Evolutionary conservation across 371 early-diverging fungal genomes (phyloP).

Genomic region (Mortierella sp.): DNA sequence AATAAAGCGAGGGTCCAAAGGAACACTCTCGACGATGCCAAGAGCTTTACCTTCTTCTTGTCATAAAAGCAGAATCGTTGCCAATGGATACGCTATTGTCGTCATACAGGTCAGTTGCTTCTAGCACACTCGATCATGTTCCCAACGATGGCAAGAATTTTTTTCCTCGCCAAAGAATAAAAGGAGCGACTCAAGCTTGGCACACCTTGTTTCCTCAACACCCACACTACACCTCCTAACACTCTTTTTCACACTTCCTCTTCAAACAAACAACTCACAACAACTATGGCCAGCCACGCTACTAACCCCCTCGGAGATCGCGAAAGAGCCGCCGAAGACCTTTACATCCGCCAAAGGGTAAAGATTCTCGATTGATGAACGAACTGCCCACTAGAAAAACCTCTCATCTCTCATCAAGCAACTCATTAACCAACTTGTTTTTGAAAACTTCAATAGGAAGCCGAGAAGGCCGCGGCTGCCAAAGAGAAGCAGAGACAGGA

Average conservation of each 20-base stretch:
- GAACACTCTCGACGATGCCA: neutral
- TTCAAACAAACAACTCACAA: neutral
- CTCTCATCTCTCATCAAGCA: neutral
- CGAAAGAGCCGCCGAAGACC: conserved; percentile 33
- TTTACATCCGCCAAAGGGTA: conserved; percentile 48
- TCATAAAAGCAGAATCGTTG: neutral
- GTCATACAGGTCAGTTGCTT: neutral
- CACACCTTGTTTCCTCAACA: neutral
- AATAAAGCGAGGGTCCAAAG: neutral
- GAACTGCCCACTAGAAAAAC: neutral
- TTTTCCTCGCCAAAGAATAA: neutral
- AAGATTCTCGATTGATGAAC: neutral
- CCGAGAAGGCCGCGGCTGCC: conserved; percentile 42
- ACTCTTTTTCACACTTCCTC: neutral
- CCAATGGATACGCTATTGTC: neutral
- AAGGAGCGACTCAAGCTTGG: neutral
- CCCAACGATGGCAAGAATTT: neutral
- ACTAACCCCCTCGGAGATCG: conserved; percentile 35
- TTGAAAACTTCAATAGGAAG: conserved; percentile 19
- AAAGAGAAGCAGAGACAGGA: conserved; percentile 34
- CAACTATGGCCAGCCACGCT: conserved; percentile 14
- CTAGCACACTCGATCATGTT: neutral
- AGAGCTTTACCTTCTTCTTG: neutral
- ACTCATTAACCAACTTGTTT: neutral
- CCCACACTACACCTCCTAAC: neutral